Percentiles rank a stretch among this genome's conserved stretches.
Conservation (phyloP, 805 yeast species). For the Millerozyma miso region DNA sequence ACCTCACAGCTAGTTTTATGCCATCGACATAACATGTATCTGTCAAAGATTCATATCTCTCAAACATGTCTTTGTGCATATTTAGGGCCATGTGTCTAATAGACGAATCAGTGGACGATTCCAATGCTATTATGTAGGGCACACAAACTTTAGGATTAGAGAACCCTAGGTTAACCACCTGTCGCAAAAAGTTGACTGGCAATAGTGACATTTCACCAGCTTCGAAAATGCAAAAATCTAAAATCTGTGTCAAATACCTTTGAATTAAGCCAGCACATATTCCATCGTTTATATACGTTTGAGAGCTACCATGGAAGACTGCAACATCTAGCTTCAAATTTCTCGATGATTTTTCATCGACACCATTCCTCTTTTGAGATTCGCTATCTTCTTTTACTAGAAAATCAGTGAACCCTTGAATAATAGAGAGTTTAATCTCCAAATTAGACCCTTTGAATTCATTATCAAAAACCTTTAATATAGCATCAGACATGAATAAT, state of each 20-base stretch:
- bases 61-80: slow-evolving; percentile 53
- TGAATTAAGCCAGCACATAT: slow-evolving; percentile 72
- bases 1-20: slow-evolving; percentile 48
- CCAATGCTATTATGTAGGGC: slow-evolving; percentile 67
- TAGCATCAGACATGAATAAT: slow-evolving; percentile 55
- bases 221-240: slow-evolving; percentile 45
- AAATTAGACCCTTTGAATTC: slow-evolving; percentile 38
- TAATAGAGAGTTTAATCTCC: slow-evolving; percentile 46
- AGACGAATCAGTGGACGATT: slow-evolving; percentile 44
- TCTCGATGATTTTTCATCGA: slow-evolving; percentile 32
- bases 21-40: slow-evolving; percentile 66
- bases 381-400: slow-evolving; percentile 52
- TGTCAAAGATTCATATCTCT: slow-evolving; percentile 67
- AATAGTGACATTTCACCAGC: slow-evolving; percentile 44
- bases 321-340: slow-evolving; percentile 37
- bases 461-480: slow-evolving; percentile 48
- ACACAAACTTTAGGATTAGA: slow-evolving; percentile 71
- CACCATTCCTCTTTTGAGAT: slow-evolving; percentile 37
- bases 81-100: slow-evolving; percentile 47
- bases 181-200: slow-evolving; percentile 52
- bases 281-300: slow-evolving; percentile 55
- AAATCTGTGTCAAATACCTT: slow-evolving; percentile 47
- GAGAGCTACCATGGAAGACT: slow-evolving; percentile 51
- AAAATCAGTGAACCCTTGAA: slow-evolving; percentile 57
- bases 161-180: slow-evolving; percentile 60